Base-by-base conservation (phyloP, 1,139 yeast genomes). In the Diutina pseudorugosa region DNA sequence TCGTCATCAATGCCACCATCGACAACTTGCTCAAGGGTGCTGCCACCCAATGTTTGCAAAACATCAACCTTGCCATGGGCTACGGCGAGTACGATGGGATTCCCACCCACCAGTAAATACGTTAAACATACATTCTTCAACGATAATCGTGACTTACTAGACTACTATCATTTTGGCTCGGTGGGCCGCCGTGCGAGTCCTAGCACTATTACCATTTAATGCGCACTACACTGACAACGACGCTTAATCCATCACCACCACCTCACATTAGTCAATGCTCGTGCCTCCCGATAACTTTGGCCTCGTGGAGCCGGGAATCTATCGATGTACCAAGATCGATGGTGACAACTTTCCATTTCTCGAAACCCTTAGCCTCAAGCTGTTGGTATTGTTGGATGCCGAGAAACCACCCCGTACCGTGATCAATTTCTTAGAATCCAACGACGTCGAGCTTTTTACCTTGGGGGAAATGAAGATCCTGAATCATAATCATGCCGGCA, bases 11-110 rank as follows among this genome's bases (percentile, higher is more conserved):
- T 53, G 96, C 96, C 21, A 90, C 97, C 14, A 93, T 93, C 61
- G 99, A 94, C 66, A 93, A 93, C 68, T 75, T 93, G 64, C 79
- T 93, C 64, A 93, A 93, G 75, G 99, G 99, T 58, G 99, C 99
- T 51, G 95, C 98, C 53, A 93, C 99, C 23, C 99, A 91, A 72
- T 93, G 98, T 70, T 71, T 93, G 68, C 99, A 93, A 71, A 93
- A 93, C 73, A 86, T 93, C 66, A 93, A 93, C 69, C 77, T 93
- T 68, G 85, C 89, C 8, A 72, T 86, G 72, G 93, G 93, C 25
- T 93, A 89, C 69, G 91, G 88, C 52, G 98, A 93, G 70, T 93
- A 85, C 65, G 96, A 84, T 55, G 98, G 98, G 61, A 93, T 94
- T 63, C 98, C 98, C 41, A 45, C 49, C 21, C 16, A 45, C 25